Base-by-base conservation (phyloP, 2,329 filamentous ascomycete genomes). In the Chrysosporium keratinophilum region DNA sequence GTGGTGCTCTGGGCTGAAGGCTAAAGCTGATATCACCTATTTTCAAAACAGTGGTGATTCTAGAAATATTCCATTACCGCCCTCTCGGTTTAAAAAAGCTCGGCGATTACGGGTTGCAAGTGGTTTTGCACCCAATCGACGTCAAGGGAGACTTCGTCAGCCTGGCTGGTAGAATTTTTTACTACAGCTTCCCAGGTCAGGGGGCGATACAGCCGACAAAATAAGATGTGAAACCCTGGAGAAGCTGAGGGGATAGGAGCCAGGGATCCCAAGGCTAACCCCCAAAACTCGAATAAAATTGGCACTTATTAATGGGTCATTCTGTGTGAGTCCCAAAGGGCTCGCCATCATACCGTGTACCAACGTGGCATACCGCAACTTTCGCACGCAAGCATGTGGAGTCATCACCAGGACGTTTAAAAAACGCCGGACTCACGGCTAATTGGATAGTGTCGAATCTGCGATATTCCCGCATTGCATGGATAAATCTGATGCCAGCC, bases 191-290 rank as follows among this genome's bases (percentile, higher is more conserved):
- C 40, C 49, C 49, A 43, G 28, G 17, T 31, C 49, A 51, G 40
- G 49, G 40, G 49, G 15, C 37, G 49, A 1, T 50, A 44, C 40
- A 23, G 31, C n/a, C 11, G 31, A 44, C 11, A 19, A 17, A 45
- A 52, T 39, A 52, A 33, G 41, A 52, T 39, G 31, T 52, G 50
- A 52, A 45, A 52, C 50, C 41, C 41, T 44, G 50, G 42, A 52
- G 50, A 45, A 46, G 31, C 35, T 46, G 33, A n/a, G 6, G 15
- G 5, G 47, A 50, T 31, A 33, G 34, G 41, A 20, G 42, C 41
- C 41, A 40, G 50, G 50, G 50, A 52, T 45, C 34, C 33, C 33
- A 52, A 20, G 40, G 14, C 12, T 52, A 43, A 37, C 15, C 34
- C 50, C 43, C 50, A 46, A 46, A 40, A 33, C 41, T 52, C 41